Conservation (phyloP, 495 filamentous ascomycete species). For the Penicillium desertorum region DNA sequence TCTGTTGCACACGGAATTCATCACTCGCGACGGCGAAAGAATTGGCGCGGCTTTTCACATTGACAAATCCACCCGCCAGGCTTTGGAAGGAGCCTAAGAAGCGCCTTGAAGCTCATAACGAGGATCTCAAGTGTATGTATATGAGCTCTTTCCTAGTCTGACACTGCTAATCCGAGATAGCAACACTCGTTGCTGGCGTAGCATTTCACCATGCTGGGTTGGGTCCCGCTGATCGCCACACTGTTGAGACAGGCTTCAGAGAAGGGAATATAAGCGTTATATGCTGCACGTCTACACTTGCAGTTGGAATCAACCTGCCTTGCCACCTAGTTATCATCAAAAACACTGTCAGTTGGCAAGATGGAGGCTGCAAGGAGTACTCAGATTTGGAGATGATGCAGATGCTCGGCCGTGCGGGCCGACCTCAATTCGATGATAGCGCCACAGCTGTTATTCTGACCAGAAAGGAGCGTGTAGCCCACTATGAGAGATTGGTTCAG, state of each 20-base stretch:
- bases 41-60: conserved; percentile 66
- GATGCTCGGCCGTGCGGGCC: conserved; percentile 91
- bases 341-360: conserved; percentile 73
- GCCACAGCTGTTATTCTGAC: conserved; percentile 90
- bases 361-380: conserved; percentile 69
- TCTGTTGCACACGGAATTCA: conserved; percentile 83
- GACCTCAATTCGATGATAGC: conserved; percentile 87
- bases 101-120: conserved; percentile 56
- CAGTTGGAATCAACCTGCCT: conserved; percentile 90
- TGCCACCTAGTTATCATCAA: conserved; percentile 94
- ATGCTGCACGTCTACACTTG: conserved; percentile 92
- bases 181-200: conserved; percentile 66
- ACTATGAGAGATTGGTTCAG: conserved; percentile 81
- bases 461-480: conserved; percentile 58
- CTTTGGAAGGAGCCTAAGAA: conserved; percentile 67
- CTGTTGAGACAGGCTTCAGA: conserved; percentile 71
- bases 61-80: conserved; percentile 53
- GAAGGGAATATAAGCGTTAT: conserved; percentile 80
- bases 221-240: conserved; percentile 64
- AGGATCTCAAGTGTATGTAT: conserved; percentile 57
- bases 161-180: conserved; percentile 30
- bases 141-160: not conserved
- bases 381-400: conserved; percentile 96
- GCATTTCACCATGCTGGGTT: conserved; percentile 95
- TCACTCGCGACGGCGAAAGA: conserved; percentile 71